These are phyloP conservation scores for Xylaria telfairii DNA, from an alignment of 495 filamentous ascomycete genomes.

Conservation along the genomic window DNA sequence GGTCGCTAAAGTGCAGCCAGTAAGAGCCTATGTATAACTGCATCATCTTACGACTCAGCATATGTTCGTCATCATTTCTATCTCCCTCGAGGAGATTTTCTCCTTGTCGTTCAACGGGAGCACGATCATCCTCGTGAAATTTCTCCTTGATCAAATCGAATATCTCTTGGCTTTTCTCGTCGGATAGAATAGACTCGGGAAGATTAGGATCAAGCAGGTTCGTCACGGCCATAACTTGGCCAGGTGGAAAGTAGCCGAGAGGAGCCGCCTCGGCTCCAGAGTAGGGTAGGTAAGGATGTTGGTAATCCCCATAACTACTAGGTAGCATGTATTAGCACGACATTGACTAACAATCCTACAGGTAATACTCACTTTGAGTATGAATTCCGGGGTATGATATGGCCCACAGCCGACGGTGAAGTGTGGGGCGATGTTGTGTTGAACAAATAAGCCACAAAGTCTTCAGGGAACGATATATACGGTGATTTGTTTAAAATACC, in stretches of 20 bases:
- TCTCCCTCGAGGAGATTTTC: conserved; percentile 81
- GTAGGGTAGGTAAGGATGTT: conserved; percentile 58
- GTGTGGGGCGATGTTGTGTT: conserved; percentile 61
- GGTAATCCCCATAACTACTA: conserved; percentile 60
- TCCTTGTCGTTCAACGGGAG: conserved; percentile 75
- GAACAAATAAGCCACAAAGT: conserved; percentile 91
- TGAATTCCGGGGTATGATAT: conserved; percentile 52
- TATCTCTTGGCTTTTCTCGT: conserved; percentile 83
- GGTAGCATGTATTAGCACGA: conserved; percentile 12
- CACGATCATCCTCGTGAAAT: conserved; percentile 81
- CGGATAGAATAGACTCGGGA: conserved; percentile 79
- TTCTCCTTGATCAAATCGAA: conserved; percentile 83
- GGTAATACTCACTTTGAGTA: conserved; percentile 53
- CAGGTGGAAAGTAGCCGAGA: conserved; percentile 62
- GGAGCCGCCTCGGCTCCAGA: conserved; percentile 52
- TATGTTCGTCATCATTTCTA: conserved; percentile 70
- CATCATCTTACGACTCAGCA: conserved; percentile 92
- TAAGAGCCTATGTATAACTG: conserved; percentile 92
- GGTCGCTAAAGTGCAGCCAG: conserved; percentile 93
- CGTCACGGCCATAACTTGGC: conserved; percentile 87
- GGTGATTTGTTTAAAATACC: conserved; percentile 80
- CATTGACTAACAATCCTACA: neutral
- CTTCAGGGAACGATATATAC: conserved; percentile 82
- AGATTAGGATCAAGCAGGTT: conserved; percentile 85
- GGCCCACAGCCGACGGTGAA: conserved; percentile 47